These are phyloP conservation scores for Leishmania mexicana DNA, from an alignment of 208 protist species.

Conservation along the genomic window DNA sequence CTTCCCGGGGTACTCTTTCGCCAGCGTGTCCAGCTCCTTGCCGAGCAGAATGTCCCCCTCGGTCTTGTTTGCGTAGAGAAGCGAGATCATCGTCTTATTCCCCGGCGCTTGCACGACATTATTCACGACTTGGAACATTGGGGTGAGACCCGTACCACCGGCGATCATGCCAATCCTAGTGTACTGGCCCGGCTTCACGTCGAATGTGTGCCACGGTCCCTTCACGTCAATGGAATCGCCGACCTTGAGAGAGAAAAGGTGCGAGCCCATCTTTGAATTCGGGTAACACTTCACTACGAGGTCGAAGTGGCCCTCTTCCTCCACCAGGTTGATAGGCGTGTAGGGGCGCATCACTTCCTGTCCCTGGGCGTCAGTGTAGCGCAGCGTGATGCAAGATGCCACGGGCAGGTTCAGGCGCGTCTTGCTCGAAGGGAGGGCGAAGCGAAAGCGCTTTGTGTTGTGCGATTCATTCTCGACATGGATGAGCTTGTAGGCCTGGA, in stretches of 20 bases:
- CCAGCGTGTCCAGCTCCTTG: constrained; percentile 64
- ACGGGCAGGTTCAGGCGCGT: constrained; percentile 45
- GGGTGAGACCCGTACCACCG: constrained; percentile 90
- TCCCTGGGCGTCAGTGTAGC: constrained; percentile 59
- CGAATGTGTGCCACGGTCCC: constrained; percentile 80
- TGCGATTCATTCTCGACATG: constrained; percentile 53
- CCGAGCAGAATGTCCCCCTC: constrained; percentile 83
- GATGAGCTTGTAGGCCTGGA: constrained; percentile 64
- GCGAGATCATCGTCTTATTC: constrained; percentile 66
- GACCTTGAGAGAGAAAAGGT: constrained; percentile 82
- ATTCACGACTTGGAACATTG: constrained; percentile 85
- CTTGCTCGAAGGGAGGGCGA: constrained; percentile 44
- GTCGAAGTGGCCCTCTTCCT: constrained; percentile 72
- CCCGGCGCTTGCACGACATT: constrained; percentile 57
- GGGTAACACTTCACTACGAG: constrained; percentile 84
- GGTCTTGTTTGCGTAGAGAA: constrained; percentile 82
- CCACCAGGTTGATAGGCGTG: constrained; percentile 63
- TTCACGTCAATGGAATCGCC: constrained; percentile 84
- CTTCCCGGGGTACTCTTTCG: constrained; percentile 43
- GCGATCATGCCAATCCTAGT: constrained; percentile 84
- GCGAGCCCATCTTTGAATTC: constrained; percentile 86
- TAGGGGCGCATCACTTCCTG: constrained; percentile 78
- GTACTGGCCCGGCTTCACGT: constrained; percentile 68
- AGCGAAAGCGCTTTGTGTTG: constrained; percentile 73
- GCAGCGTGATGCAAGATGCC: constrained; percentile 72